phyloP scores from a whole-genome alignment of 768 basidiomycete species.

The Paxillus rubicundulus region DNA sequence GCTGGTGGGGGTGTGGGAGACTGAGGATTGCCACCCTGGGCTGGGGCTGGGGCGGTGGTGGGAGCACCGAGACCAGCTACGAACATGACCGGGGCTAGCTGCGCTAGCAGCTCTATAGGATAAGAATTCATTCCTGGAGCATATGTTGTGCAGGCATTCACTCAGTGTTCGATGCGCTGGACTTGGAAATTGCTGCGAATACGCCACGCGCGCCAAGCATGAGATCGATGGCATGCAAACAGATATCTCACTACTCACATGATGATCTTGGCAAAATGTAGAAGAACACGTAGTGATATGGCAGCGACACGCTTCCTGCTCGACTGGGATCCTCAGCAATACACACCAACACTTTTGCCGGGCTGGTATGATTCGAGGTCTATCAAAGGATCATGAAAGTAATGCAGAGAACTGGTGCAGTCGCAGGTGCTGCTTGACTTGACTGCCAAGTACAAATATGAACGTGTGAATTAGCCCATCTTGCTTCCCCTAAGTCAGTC shows the following conservation, averaged over 20 bases:
- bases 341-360: too few species aligned
- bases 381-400: too few species aligned
- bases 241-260: not conserved
- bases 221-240: not conserved
- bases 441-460: too few species aligned
- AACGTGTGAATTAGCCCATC: too few species aligned
- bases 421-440: too few species aligned
- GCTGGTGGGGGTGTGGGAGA: conserved; percentile 26
- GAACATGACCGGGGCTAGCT: conserved; percentile 92
- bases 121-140: conserved; percentile 77
- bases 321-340: too few species aligned
- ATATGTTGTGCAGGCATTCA: not conserved
- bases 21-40: conserved; percentile 17
- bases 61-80: conserved; percentile 74
- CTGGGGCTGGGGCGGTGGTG: conserved; percentile 12
- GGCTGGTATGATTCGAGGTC: too few species aligned
- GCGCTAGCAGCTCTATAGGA: conserved; percentile 84
- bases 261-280: not conserved
- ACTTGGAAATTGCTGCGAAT: not conserved
- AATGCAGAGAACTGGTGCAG: too few species aligned
- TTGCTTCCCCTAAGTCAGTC: too few species aligned
- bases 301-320: not conserved
- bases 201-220: too few species aligned
- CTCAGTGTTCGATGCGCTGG: not conserved
- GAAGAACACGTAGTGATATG: not conserved